Conservation (phyloP, 2,329 filamentous ascomycete genomes). For the Microdochium bolleyi region DNA sequence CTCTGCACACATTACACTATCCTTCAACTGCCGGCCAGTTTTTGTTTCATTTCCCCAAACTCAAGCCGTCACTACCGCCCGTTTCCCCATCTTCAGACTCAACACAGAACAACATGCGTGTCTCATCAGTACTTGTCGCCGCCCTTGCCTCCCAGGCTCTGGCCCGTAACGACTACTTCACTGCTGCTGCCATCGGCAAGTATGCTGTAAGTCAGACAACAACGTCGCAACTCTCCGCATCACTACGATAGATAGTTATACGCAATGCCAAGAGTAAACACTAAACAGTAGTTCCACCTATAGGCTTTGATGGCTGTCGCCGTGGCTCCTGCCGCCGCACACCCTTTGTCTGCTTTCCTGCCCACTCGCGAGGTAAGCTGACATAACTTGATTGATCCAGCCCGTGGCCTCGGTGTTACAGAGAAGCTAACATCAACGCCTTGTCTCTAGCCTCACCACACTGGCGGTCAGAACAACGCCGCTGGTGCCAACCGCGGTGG, state of each 20-base stretch:
- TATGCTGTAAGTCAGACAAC: not conserved
- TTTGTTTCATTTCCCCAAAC: not conserved
- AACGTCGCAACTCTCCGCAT: not conserved
- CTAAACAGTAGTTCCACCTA: not conserved
- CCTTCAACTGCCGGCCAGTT: slow-evolving; percentile 7
- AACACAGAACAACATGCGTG: not conserved
- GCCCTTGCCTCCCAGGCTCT: not conserved
- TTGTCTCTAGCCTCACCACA: not conserved
- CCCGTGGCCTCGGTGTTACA: too few relatives aligned
- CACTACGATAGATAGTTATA: not conserved
- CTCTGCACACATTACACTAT: slow-evolving; percentile 5
- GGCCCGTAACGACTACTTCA: not conserved
- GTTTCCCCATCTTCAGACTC: not conserved
- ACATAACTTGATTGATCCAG: not conserved
- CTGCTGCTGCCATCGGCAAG: not conserved
- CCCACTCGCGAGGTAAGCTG: slow-evolving; percentile 4
- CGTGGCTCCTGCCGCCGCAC: not conserved
- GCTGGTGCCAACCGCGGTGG: not conserved
- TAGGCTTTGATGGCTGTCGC: not conserved
- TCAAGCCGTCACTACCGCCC: not conserved
- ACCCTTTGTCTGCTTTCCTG: slow-evolving; percentile 1
- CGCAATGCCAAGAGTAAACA: not conserved
- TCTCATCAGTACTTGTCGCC: not conserved
- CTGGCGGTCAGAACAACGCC: not conserved
- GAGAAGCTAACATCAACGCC: not conserved